These are phyloP conservation scores for Candida parachauliodes DNA, from an alignment of 805 yeast genomes.

Conservation along the genomic window DNA sequence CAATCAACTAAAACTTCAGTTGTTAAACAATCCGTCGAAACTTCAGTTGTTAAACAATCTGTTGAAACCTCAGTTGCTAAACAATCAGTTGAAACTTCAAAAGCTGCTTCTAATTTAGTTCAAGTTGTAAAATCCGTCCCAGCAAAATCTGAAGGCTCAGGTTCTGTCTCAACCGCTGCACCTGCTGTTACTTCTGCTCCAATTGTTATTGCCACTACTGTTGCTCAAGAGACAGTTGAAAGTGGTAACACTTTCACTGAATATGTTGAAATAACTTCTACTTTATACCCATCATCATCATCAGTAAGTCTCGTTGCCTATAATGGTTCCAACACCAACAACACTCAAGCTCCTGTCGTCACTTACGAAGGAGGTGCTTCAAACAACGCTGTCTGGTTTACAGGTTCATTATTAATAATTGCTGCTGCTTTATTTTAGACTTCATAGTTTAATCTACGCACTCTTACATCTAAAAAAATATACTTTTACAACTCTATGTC, in stretches of 20 bases:
- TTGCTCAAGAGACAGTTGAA: conserved; percentile 6
- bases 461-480: background rate
- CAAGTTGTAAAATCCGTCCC: no score
- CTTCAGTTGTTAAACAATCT: conserved; percentile 4
- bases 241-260: conserved; percentile 3
- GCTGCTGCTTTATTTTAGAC: conserved; percentile 5
- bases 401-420: conserved; percentile 8
- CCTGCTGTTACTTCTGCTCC: conserved; percentile 4
- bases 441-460: conserved; percentile 3
- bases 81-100: background rate
- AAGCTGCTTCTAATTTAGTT: background rate
- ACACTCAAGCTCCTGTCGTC: conserved; percentile 1
- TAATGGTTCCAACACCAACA: background rate
- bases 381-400: conserved; percentile 6
- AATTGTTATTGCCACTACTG: conserved; percentile 4
- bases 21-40: background rate
- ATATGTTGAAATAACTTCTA: conserved; percentile 6
- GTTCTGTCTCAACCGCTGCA: no score
- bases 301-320: conserved; percentile 4
- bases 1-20: background rate
- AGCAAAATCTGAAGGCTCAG: no score
- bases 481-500: background rate
- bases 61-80: background rate
- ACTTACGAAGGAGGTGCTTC: conserved; percentile 10
- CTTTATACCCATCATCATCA: conserved; percentile 3